Conservation (phyloP, 2,329 filamentous ascomycete genomes). For the Botrytis galanthina region DNA sequence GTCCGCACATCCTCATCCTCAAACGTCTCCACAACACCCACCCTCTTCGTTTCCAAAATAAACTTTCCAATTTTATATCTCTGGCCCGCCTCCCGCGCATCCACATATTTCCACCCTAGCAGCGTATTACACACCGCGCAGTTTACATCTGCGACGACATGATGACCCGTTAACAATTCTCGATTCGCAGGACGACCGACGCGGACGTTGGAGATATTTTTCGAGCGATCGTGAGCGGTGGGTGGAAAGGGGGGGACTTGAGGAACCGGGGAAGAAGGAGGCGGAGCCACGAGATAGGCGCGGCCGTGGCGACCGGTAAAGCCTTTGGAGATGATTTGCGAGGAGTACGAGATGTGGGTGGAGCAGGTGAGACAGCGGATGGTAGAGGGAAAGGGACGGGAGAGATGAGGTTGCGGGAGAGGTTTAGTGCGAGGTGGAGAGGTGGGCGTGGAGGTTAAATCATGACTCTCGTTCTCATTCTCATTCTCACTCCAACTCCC, state of each 20-base stretch:
- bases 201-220: constrained; percentile 53
- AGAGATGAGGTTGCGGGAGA: constrained; percentile 35
- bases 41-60: constrained; percentile 61
- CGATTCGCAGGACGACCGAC: constrained; percentile 55
- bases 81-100: constrained; percentile 57
- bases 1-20: constrained; percentile 42
- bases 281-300: constrained; percentile 56
- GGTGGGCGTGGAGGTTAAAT: not conserved
- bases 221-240: constrained; percentile 20
- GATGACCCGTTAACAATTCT: constrained; percentile 60
- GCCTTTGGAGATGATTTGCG: constrained; percentile 63
- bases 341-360: constrained; percentile 57
- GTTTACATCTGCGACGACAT: constrained; percentile 62
- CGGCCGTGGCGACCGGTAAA: constrained; percentile 66
- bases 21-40: constrained; percentile 54
- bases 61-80: constrained; percentile 69
- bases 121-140: constrained; percentile 56
- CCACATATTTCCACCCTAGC: constrained; percentile 68
- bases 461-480: not conserved
- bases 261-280: constrained; percentile 22
- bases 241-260: constrained; percentile 11
- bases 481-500: not conserved
- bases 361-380: constrained; percentile 59
- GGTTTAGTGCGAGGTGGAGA: not conserved
- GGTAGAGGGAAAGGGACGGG: constrained; percentile 51